Base-by-base conservation (phyloP, 2,329 filamentous ascomycete species). In the Cladosporium sp. region DNA sequence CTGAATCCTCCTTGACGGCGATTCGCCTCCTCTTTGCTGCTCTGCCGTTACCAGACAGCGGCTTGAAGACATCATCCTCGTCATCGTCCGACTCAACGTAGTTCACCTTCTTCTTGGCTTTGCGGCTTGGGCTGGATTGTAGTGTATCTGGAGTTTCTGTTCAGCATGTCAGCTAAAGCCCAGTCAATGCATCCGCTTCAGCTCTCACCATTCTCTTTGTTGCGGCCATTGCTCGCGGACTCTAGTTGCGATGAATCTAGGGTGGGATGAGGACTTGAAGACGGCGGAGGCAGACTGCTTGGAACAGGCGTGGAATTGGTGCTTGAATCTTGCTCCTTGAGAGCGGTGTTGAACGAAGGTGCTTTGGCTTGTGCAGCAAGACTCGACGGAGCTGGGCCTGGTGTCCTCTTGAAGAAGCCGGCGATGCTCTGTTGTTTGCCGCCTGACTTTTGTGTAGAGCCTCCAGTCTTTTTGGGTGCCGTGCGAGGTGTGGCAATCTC, bases 61-160 rank as follows among this genome's bases (percentile, higher is more conserved):
- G 84, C 61, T 81, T 80, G 74, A 93, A 90, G 0, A 91, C 87
- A 54, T 89, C 88, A 26, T 93, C 90, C 14, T 92, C 90, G 21
- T 86, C 85, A 55, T 92, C 90, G 54, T 92, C 92, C 1, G 92
- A 93, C 74, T 97, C 93, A 69, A 90, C 89, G 77, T 98, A 98
- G 76, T 86, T 95, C 70, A 95, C 85, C 55, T 83, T 78, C 73
- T 88, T 90, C 76, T 87, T 88, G 14, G 82, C 83, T 84, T 93
- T 93, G 74, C 93, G 87, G 18, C 90, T 89, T 1, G 93, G 93
- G 74, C 93, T 96, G 75, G 88, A 90, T 3, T 81, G 83, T 57
- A 81, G 74, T 38, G 79, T 78, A 62, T 80, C 75, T 74, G 79
- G 75, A 70, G 76, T 75, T 74, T 82, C 81, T 82, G 51, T 54